Evolutionary conservation across 148 eudicot species (phyloP).

Genomic region (Beta vulgaris): DNA sequence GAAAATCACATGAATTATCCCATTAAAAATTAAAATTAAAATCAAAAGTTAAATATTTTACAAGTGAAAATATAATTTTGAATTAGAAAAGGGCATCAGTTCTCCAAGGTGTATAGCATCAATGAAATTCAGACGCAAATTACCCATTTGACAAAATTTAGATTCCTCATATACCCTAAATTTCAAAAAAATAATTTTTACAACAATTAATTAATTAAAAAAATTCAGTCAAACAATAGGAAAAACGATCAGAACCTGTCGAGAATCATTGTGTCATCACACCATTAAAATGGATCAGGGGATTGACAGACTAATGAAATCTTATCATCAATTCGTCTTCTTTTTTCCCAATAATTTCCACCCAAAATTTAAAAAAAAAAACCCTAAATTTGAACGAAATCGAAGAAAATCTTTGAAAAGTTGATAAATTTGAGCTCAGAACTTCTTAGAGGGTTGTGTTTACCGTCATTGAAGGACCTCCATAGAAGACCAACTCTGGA

Average conservation of each 20-base stretch:
- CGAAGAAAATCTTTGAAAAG: not conserved
- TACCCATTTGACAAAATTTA: constrained; percentile 64
- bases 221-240: not conserved
- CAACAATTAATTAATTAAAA: not conserved
- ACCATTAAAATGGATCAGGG: constrained; percentile 44
- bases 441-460: constrained; percentile 89
- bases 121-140: constrained; percentile 80
- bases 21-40: not conserved
- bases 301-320: constrained; percentile 83
- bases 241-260: constrained; percentile 74
- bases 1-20: no score
- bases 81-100: constrained; percentile 53
- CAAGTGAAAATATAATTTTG: not conserved
- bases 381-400: not conserved
- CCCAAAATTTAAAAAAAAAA: not conserved
- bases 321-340: constrained; percentile 62
- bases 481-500: constrained; percentile 36
- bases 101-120: constrained; percentile 92
- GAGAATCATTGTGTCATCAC: constrained; percentile 72
- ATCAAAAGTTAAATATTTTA: not conserved
- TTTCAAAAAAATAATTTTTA: not conserved
- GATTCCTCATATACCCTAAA: constrained; percentile 58
- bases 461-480: constrained; percentile 46
- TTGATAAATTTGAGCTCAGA: constrained; percentile 42
- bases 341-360: not conserved